Conservation (phyloP, 2,329 filamentous ascomycete genomes). For the Tolypocladium capitatum region DNA sequence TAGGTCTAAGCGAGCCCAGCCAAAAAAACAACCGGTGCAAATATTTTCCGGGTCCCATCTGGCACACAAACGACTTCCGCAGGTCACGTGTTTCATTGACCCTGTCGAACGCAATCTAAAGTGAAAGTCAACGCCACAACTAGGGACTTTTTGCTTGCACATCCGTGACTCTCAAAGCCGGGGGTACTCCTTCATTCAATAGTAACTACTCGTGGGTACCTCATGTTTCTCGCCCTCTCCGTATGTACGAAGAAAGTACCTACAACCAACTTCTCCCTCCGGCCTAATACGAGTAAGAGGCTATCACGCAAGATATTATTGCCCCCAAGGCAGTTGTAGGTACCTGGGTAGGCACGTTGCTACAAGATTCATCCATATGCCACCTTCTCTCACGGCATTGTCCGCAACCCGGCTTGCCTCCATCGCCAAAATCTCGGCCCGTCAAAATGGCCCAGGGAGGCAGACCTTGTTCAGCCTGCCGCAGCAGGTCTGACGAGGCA, state of each 20-base stretch:
- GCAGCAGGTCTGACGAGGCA: background rate
- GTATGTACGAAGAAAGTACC: background rate
- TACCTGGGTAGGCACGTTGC: background rate
- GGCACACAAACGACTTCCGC: background rate
- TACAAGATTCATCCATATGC: background rate
- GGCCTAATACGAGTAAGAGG: background rate
- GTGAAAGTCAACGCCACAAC: background rate
- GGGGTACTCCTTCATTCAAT: no score
- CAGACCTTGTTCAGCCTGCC: background rate
- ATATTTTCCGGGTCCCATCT: constrained; percentile 13
- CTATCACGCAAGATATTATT: no score
- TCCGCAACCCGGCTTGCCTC: background rate
- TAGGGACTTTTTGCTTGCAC: no score
- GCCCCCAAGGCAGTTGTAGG: no score
- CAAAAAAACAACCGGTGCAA: constrained; percentile 8
- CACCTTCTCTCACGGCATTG: background rate
- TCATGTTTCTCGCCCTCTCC: background rate
- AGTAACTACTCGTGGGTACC: no score
- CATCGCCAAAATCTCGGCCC: background rate
- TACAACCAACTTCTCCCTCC: background rate
- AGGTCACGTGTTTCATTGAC: background rate
- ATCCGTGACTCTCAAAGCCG: no score
- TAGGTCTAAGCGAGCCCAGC: constrained; percentile 24
- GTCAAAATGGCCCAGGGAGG: background rate
- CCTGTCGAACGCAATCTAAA: no score